Percentiles rank a stretch among this genome's conserved stretches.
phyloP scores from a whole-genome alignment of 2,329 filamentous ascomycete genomes.

The Claviceps digitariae region DNA sequence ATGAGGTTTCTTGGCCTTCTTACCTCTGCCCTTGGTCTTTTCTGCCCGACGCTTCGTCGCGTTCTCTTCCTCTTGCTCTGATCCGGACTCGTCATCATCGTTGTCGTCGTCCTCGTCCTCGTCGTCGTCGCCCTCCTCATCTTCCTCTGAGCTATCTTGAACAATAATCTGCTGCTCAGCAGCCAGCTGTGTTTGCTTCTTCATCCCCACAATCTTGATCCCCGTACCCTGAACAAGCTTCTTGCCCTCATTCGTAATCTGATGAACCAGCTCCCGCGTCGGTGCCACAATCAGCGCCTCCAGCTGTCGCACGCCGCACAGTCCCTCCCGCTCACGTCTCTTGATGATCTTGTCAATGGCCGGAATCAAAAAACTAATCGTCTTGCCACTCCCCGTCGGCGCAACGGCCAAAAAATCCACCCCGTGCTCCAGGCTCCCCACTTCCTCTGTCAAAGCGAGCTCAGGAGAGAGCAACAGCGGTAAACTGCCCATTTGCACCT shows the following conservation, averaged over 20 bases:
- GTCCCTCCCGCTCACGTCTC: conserved; percentile 33
- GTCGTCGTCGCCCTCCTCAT: neutral
- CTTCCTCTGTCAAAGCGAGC: conserved; percentile 30
- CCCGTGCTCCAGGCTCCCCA: conserved; percentile 20
- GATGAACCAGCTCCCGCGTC: conserved; percentile 63
- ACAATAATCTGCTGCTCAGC: conserved; percentile 27
- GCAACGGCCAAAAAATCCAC: conserved; percentile 79
- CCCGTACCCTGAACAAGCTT: conserved; percentile 68
- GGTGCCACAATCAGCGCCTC: conserved; percentile 62
- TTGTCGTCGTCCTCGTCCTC: neutral
- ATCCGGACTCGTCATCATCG: conserved; percentile 15
- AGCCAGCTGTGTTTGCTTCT: conserved; percentile 65
- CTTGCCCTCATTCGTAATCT: conserved; percentile 74
- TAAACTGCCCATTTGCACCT: conserved; percentile 80
- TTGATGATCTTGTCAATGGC: conserved; percentile 63
- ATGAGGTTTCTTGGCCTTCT: conserved; percentile 11
- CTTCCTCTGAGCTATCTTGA: conserved; percentile 25
- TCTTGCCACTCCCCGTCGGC: conserved; percentile 94
- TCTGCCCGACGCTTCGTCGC: conserved; percentile 21
- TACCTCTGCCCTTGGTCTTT: conserved; percentile 15
- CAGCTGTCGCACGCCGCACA: conserved; percentile 31
- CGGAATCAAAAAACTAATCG: conserved; percentile 81
- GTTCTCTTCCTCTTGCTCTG: conserved; percentile 23
- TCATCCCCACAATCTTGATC: conserved; percentile 68
- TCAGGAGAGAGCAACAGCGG: conserved; percentile 58